phyloP scores from a whole-genome alignment of 148 eudicot species.

The Rhododendron williamsianum region DNA sequence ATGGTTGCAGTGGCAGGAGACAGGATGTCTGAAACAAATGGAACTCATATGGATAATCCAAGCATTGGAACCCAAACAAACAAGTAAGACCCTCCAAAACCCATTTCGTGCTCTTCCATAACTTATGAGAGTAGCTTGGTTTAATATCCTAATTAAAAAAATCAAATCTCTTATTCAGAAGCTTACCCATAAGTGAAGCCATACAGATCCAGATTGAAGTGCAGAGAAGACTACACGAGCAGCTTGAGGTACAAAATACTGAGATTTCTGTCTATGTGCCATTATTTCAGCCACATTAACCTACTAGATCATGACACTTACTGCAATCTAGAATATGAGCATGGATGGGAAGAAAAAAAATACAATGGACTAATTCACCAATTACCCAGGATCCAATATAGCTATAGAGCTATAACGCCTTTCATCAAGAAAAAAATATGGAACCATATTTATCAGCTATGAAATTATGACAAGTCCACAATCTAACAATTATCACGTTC shows the following conservation, averaged over 20 bases:
- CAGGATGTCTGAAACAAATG: slow-evolving; percentile 41
- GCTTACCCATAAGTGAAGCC: slow-evolving; percentile 71
- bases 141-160: slow-evolving; percentile 10
- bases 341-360: not conserved
- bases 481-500: not conserved
- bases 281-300: not conserved
- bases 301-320: not conserved
- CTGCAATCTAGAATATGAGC: not conserved
- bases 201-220: slow-evolving; percentile 93
- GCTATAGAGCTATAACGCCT: not conserved
- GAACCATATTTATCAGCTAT: not conserved
- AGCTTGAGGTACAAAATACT: slow-evolving; percentile 72
- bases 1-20: slow-evolving; percentile 43
- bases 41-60: slow-evolving; percentile 39
- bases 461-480: too few species aligned
- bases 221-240: slow-evolving; percentile 85
- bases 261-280: not conserved
- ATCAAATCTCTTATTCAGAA: slow-evolving; percentile 35
- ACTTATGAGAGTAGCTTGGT: not conserved
- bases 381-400: not conserved
- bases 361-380: not conserved
- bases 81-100: slow-evolving; percentile 35
- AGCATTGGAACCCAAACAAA: slow-evolving; percentile 47
- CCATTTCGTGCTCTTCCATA: not conserved
- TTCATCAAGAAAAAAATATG: not conserved